Evolutionary conservation across 768 basidiomycete genomes (phyloP).

Genomic region (Clavulina sp.): DNA sequence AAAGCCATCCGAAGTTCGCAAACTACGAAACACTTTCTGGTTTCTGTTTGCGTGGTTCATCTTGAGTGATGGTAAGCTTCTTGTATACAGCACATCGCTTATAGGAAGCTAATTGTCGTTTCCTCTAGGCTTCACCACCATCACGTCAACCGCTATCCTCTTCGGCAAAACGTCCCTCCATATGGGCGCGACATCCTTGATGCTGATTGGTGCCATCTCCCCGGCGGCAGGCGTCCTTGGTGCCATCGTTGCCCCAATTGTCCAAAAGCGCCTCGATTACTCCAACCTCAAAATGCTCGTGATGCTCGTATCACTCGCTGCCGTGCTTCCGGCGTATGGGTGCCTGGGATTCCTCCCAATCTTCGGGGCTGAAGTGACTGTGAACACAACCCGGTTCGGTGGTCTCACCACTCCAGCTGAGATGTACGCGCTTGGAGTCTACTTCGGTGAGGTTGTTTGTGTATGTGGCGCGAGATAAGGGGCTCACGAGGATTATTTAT

Average conservation of each 20-base stretch:
- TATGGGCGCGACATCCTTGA: slow-evolving; percentile 61
- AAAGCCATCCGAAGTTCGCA: slow-evolving; percentile 48
- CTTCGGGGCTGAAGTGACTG: slow-evolving; percentile 8
- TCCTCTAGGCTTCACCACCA: slow-evolving; percentile 64
- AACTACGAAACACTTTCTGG: slow-evolving; percentile 66
- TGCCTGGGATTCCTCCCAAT: slow-evolving; percentile 57
- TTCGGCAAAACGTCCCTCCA: slow-evolving; percentile 79
- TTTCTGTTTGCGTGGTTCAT: slow-evolving; percentile 92
- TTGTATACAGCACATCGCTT: not conserved
- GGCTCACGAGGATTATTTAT: not conserved
- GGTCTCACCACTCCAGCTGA: slow-evolving; percentile 65
- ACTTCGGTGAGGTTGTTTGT: slow-evolving; percentile 44
- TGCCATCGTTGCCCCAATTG: slow-evolving; percentile 58
- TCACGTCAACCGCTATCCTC: slow-evolving; percentile 79
- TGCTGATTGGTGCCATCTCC: slow-evolving; percentile 63
- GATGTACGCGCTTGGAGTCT: slow-evolving; percentile 69
- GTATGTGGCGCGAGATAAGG: not conserved
- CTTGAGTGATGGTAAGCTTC: slow-evolving; percentile 60
- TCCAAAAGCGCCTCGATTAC: slow-evolving; percentile 50
- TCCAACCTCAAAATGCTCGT: slow-evolving; percentile 52
- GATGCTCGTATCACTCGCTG: slow-evolving; percentile 46
- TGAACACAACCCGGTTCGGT: slow-evolving; percentile 29
- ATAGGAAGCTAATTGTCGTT: not conserved
- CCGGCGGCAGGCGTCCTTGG: slow-evolving; percentile 67
- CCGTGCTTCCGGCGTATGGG: slow-evolving; percentile 59